Percentiles rank a stretch among this genome's conserved stretches.
Conservation (phyloP, 805 yeast species). For the Candida piceae region DNA sequence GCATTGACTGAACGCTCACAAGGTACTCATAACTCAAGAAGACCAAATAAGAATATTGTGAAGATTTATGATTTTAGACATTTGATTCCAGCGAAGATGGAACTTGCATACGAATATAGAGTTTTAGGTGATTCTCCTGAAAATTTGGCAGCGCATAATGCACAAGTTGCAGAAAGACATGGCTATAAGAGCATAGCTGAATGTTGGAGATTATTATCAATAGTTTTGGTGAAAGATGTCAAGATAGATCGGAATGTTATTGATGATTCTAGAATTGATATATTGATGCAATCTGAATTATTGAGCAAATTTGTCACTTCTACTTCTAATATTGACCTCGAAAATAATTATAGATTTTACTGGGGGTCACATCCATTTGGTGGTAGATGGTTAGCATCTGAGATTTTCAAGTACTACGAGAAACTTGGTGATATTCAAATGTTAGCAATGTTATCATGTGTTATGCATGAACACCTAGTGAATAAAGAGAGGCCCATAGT, state of each 20-base stretch:
- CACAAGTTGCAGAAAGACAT: constrained; percentile 59
- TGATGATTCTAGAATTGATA: constrained; percentile 5
- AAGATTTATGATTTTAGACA: constrained; percentile 59
- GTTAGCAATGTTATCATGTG: constrained; percentile 84
- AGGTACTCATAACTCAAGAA: constrained; percentile 22
- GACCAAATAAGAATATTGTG: constrained; percentile 46
- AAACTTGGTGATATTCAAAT: constrained; percentile 68
- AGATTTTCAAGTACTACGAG: constrained; percentile 62
- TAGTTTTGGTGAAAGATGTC: constrained; percentile 41
- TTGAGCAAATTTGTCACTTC: constrained; percentile 13
- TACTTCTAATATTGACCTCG: constrained; percentile 7
- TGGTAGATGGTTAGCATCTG: constrained; percentile 55
- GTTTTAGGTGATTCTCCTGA: constrained; percentile 62
- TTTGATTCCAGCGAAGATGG: constrained; percentile 70
- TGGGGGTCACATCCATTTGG: constrained; percentile 89
- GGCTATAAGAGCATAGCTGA: constrained; percentile 62
- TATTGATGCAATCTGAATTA: constrained; percentile 11
- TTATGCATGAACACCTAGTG: constrained; percentile 44
- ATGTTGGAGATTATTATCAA: constrained; percentile 65
- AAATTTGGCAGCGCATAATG: constrained; percentile 62
- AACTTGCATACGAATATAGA: constrained; percentile 62
- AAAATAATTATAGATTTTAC: constrained; percentile 33
- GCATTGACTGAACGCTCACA: constrained; percentile 32
- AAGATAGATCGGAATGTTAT: constrained; percentile 14
- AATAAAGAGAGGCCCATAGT: constrained; percentile 26